Base-by-base conservation (phyloP, 1,284 basidiomycete species). In the Malassezia yamatoensis region DNA sequence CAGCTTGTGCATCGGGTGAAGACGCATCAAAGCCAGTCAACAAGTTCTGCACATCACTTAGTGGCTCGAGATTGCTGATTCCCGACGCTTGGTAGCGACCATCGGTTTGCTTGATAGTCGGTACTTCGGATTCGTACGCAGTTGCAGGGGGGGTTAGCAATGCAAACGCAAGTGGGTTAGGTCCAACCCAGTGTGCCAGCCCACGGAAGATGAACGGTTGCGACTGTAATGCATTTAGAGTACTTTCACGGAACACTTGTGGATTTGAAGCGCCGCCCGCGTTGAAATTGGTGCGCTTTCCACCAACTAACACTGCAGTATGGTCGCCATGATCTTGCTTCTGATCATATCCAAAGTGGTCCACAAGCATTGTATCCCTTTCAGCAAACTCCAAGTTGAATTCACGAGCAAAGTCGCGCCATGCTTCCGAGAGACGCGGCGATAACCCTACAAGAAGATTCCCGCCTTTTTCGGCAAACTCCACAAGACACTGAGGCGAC, bases 361-460 rank as follows among this genome's bases (percentile, higher is more conserved):
- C 79, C 53, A 80, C 70, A 10, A 80, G 68, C 8, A 67, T 65
- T 18, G 61, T 66, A 7, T 76, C 76, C 13, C 74, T 63, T 35
- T 78, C 75, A 54, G 76, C 75, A 53, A 80, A 78, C 58, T 81
- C 80, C 54, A 81, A 59, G 58, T 78, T 78, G 68, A 81, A 81
- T 71, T 82, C 80, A 49, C 80, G 72, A 5, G 79, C 77, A 39
- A 79, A 76, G 58, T 80, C 78, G 20, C 79, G 73, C 61, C 77
- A 77, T 42, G 71, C 53, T 54, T 80, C 79, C 34, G 77, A 72
- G 38, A 78, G 59, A 12, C 66, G 83, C 24, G 85, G 78, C 1
- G 87, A 86, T 53, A 91, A 80, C 1, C 85, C 83, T 65, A 93
- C 78, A 59, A 98, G 80, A 58, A 96, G 79, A 78, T 96, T 96